Conservation (phyloP, 1,284 basidiomycete species). For the Thelephora terrestris region DNA sequence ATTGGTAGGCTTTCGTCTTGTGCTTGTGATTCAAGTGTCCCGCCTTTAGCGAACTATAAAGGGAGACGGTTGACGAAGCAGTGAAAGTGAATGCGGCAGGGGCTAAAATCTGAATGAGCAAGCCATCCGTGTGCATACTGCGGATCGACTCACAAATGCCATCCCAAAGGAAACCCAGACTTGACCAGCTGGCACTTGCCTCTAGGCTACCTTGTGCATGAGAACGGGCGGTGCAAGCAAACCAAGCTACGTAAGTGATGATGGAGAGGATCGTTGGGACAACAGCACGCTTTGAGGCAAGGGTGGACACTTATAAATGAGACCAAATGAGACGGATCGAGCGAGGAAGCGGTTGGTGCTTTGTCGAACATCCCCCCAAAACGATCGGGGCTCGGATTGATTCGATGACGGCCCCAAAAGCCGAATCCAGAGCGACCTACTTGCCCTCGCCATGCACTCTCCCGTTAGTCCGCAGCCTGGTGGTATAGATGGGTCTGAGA, state of each 20-base stretch:
- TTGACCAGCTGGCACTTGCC: slow-evolving; percentile 27
- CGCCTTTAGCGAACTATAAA: slow-evolving; percentile 48
- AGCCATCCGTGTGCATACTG: neutral
- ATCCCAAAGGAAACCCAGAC: slow-evolving; percentile 46
- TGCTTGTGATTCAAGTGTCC: slow-evolving; percentile 19
- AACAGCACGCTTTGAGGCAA: slow-evolving; percentile 40
- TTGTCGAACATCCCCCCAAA: too few species aligned
- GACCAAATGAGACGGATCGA: too few species aligned
- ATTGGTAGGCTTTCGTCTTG: slow-evolving; percentile 39
- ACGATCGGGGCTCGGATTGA: too few species aligned
- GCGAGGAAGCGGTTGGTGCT: too few species aligned
- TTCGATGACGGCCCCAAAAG: too few species aligned
- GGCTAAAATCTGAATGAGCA: slow-evolving; percentile 22
- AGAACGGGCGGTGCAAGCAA: slow-evolving; percentile 39
- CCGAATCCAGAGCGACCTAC: too few species aligned
- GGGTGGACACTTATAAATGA: too few species aligned
- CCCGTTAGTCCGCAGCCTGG: too few species aligned
- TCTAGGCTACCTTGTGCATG: slow-evolving; percentile 34
- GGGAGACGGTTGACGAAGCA: slow-evolving; percentile 51
- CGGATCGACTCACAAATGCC: slow-evolving; percentile 41
- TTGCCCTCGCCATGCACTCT: too few species aligned
- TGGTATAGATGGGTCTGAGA: too few species aligned
- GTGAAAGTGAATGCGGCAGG: slow-evolving; percentile 53
- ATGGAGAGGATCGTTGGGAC: slow-evolving; percentile 51
- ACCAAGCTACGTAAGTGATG: slow-evolving; percentile 47